Conservation (phyloP, 768 basidiomycete species). For the Panaeolus cyanescens region DNA sequence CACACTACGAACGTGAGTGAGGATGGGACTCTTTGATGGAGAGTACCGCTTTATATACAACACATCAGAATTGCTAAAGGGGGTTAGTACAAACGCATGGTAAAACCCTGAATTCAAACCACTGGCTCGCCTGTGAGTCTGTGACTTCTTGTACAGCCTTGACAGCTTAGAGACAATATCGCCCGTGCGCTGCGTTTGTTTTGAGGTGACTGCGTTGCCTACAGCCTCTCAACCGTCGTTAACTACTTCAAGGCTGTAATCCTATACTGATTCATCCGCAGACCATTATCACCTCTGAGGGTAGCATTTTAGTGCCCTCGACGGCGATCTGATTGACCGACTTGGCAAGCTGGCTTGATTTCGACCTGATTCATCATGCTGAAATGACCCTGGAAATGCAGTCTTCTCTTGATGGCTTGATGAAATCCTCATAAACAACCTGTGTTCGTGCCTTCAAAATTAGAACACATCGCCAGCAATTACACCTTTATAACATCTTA, state of each 20-base stretch:
- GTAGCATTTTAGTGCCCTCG: background rate
- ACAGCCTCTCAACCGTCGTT: background rate
- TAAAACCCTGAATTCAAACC: background rate
- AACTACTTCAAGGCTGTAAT: background rate
- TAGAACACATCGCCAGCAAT: background rate
- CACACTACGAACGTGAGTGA: constrained; percentile 27
- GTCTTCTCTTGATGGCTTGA: background rate
- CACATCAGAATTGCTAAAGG: constrained; percentile 13
- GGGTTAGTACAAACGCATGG: background rate
- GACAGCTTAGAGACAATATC: background rate
- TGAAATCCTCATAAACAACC: background rate
- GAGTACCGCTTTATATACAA: constrained; percentile 16
- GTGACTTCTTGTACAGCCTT: background rate
- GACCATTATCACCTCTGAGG: background rate
- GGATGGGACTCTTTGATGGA: background rate
- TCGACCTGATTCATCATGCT: background rate
- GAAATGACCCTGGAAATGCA: background rate
- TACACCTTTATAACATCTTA: background rate
- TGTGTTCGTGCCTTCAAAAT: background rate
- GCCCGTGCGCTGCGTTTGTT: background rate
- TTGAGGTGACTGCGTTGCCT: background rate
- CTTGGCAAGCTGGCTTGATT: background rate
- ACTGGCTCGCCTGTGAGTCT: background rate
- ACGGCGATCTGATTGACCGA: constrained; percentile 1
- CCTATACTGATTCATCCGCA: background rate